Evolutionary conservation across 2,329 filamentous ascomycete genomes (phyloP), one percentile per base, ranked within the genome.

Genomic region (Pseudogymnoascus sp.): DNA sequence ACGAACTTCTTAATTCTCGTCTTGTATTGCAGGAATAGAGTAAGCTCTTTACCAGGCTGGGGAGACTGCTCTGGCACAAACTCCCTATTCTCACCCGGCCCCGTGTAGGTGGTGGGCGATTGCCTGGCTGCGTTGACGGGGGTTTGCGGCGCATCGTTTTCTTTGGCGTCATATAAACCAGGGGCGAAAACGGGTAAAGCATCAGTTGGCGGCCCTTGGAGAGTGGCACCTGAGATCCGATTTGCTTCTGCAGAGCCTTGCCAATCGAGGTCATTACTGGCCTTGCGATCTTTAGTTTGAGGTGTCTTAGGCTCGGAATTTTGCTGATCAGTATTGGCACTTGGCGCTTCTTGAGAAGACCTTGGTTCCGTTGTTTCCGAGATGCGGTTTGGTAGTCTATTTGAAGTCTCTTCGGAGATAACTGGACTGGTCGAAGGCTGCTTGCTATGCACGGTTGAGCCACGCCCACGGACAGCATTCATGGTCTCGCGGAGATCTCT

Each of bases 1-100:
- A 96, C 85, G 71, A 95, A 95, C 73, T 97, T 97, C 76, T 97
- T 97, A 68, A 97, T 92, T 72, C 94, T 94, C 68, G 89, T 94
- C 73, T 95, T 96, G 77, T 97, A 97, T 74, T 97, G 93, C 64
- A 97, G 75, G 73, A 97, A 99, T 39, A 99, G 78, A 0, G 93
- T 97, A 59, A 99, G 80, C 67, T 97, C 92, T 71, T 96, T 96
- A 7, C 86, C 87, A 5, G 86, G 76, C 6, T 79, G 86, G 7
- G 90, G 91, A 0, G 88, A 89, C 59, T 81, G 79, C 41, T 87
- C 86, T 21, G 84, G 78, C 31, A 76, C 73, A 65, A 84, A 84
- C 41, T 81, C 80, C 59, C 79, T 78, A 29, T 80, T 77, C 61
- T 47, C 63, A 11, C 54, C 41, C 3, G 57, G 35, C 13, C 29